phyloP scores from a whole-genome alignment of 352 stramenopile species.

The Globisporangium barbulae region DNA sequence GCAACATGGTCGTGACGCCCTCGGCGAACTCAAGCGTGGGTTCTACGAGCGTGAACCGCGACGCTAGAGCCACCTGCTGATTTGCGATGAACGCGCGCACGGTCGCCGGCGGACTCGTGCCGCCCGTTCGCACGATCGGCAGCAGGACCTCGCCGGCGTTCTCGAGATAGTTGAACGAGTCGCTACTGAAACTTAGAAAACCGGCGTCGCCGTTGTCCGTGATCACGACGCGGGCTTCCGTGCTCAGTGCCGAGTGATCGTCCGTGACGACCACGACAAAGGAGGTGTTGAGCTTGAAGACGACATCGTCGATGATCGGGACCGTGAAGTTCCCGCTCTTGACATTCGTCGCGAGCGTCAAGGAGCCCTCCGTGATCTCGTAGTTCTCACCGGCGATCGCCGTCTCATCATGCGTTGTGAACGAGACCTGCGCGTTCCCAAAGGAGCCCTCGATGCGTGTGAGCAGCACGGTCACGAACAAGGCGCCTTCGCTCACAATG shows the following conservation, averaged over 20 bases:
- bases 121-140: constrained; percentile 27
- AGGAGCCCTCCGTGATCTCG: not conserved
- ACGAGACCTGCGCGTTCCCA: constrained; percentile 33
- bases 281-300: constrained; percentile 38
- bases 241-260: constrained; percentile 16
- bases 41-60: constrained; percentile 36
- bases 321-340: constrained; percentile 29
- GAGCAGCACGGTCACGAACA: constrained; percentile 30
- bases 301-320: constrained; percentile 35
- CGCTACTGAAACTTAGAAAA: constrained; percentile 35
- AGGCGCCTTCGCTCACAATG: constrained; percentile 27
- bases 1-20: constrained; percentile 15
- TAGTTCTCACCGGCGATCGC: constrained; percentile 40
- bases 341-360: constrained; percentile 28
- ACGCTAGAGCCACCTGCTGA: not conserved
- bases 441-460: constrained; percentile 49
- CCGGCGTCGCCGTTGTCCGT: constrained; percentile 55
- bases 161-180: constrained; percentile 25
- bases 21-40: constrained; percentile 30
- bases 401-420: constrained; percentile 29
- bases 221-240: constrained; percentile 32
- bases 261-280: constrained; percentile 44
- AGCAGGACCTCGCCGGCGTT: constrained; percentile 26
- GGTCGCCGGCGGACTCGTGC: constrained; percentile 22
- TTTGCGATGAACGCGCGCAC: constrained; percentile 24